phyloP scores from a whole-genome alignment of 2,329 filamentous ascomycete genomes.

The Xylariaceae sp. region DNA sequence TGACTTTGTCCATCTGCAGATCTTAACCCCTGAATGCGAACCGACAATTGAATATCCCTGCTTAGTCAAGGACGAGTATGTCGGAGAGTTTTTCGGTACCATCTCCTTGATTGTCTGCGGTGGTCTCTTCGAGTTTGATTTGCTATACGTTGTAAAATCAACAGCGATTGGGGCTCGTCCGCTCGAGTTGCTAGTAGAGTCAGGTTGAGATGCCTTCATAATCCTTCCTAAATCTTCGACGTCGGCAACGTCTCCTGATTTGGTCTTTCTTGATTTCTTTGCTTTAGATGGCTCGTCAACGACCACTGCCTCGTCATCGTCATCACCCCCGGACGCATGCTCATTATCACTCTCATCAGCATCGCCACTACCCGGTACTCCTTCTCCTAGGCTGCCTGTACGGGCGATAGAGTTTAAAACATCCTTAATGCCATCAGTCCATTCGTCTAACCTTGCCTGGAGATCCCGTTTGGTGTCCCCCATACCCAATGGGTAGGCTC shows the following conservation, averaged over 20 bases:
- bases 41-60: constrained; percentile 96
- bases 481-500: constrained; percentile 87
- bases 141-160: constrained; percentile 80
- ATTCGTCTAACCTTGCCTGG: constrained; percentile 69
- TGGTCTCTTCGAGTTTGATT: constrained; percentile 50
- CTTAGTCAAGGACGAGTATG: constrained; percentile 86
- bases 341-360: constrained; percentile 84
- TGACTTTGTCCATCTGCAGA: constrained; percentile 98
- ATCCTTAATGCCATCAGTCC: constrained; percentile 74
- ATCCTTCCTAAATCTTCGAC: constrained; percentile 80
- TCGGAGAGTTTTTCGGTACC: constrained; percentile 90
- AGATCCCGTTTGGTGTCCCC: constrained; percentile 82
- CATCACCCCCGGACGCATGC: constrained; percentile 61
- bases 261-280: constrained; percentile 47
- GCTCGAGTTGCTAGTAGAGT: constrained; percentile 34
- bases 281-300: constrained; percentile 51
- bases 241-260: constrained; percentile 64
- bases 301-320: constrained; percentile 49
- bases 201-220: constrained; percentile 52
- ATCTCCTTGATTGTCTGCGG: constrained; percentile 74
- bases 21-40: constrained; percentile 94
- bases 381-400: constrained; percentile 63
- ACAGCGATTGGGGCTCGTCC: constrained; percentile 65
- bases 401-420: constrained; percentile 65
- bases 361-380: constrained; percentile 78